Evolutionary conservation across 345 rosid genomes (phyloP), one percentile per base, ranked within the genome.

Genomic region (Aethionema arabicum): DNA sequence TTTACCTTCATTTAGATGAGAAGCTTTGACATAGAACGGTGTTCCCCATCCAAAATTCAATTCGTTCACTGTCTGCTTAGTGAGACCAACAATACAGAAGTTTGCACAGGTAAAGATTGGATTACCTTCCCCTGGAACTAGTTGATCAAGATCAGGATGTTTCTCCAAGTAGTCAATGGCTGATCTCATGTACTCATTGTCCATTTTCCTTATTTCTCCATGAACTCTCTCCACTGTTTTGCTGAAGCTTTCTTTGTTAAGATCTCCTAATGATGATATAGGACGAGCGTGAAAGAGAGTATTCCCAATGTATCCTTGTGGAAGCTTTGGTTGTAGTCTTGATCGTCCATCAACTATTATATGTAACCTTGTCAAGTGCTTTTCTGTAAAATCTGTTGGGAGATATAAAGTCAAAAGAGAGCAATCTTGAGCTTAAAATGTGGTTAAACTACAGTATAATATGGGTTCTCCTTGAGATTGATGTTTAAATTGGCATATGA

Each of bases 1-100:
- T 0, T 78, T 53, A 1, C 91, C 95, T 68, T 83, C 86, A 56
- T 75, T 65, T 69, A 73, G 8, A 74, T 81, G 58, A 76, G 85
- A 35, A 3, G 76, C 63, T 45, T 91, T 86, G 66, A 70, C 47
- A 64, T 74, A 81, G 4, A 79, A 74, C 1, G 87, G 82, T 37
- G 75, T 63, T 10, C 95, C 95, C 89, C 89, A 85, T 11, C 91
- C 95, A 29, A 87, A 87, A 64, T 87, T 85, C 4, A 85, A 68
- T 30, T 77, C 87, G 11, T 68, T 64, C 30, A 65, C 60, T 0
- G 74, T 80, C 47, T 70, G 59, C 59, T 74, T 66, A 4, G 31
- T 63, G 74, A 85, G 68, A 65, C 80, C 62, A 0, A 81, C 78
- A 31, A 87, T 80, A 54, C 79, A 75, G 3, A 81, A 82, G 66